Conservation (phyloP, 2,329 filamentous ascomycete genomes). For the Calonectria multiphialidica region DNA sequence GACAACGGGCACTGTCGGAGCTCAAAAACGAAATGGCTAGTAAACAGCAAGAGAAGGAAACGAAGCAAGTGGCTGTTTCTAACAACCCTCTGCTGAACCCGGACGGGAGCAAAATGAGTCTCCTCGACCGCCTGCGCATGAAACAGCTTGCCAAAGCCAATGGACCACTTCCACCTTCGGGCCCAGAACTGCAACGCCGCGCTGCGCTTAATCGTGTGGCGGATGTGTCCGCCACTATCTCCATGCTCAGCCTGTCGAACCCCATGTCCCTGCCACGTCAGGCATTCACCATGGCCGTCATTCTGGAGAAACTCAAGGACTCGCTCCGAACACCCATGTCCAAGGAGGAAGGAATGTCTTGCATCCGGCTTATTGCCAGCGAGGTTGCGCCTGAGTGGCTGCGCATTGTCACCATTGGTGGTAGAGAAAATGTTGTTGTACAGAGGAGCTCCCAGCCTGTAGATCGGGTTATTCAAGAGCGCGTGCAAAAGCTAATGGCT, state of each 20-base stretch:
- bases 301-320: constrained; percentile 76
- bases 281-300: constrained; percentile 73
- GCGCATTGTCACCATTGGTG: constrained; percentile 62
- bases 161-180: constrained; percentile 69
- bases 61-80: constrained; percentile 49
- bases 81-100: constrained; percentile 52
- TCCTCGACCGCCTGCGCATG: constrained; percentile 81
- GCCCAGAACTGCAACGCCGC: constrained; percentile 69
- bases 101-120: constrained; percentile 69
- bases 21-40: constrained; percentile 72
- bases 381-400: constrained; percentile 71
- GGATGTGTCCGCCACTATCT: constrained; percentile 77
- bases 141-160: constrained; percentile 72
- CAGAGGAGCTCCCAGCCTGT: constrained; percentile 58
- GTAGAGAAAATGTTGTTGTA: constrained; percentile 70
- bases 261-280: constrained; percentile 64
- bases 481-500: constrained; percentile 50
- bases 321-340: constrained; percentile 71
- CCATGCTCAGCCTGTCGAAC: constrained; percentile 72
- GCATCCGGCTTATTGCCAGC: constrained; percentile 63
- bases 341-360: constrained; percentile 62
- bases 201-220: constrained; percentile 75
- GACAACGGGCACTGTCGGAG: constrained; percentile 76
- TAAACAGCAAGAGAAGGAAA: constrained; percentile 62
- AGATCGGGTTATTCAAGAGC: constrained; percentile 51